Evolutionary conservation across 2,329 filamentous ascomycete genomes (phyloP).

Genomic region (Basipetospora chlamydospora): DNA sequence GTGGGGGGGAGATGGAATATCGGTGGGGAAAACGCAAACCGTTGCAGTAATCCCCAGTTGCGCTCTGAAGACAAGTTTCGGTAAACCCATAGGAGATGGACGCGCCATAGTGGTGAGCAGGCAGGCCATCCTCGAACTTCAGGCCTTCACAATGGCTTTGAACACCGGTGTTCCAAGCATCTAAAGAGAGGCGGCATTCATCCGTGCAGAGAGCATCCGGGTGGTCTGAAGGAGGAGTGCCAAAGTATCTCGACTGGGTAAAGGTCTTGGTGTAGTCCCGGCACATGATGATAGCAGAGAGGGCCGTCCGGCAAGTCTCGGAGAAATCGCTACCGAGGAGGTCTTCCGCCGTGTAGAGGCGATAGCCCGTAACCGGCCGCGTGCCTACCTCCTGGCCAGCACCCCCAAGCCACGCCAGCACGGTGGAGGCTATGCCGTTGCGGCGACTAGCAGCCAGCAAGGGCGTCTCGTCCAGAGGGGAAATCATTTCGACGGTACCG

Average conservation of each 20-base stretch:
- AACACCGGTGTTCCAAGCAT: background rate
- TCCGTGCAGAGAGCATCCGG: background rate
- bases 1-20: too few species aligned
- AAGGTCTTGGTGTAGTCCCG: background rate
- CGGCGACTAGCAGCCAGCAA: too few species aligned
- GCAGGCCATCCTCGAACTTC: background rate
- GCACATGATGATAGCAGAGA: background rate
- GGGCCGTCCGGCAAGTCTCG: background rate
- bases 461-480: background rate
- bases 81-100: background rate
- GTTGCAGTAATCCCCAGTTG: background rate
- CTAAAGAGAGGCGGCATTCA: background rate
- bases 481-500: conserved; percentile 7
- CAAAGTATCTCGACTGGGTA: background rate
- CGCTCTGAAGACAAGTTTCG: background rate
- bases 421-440: too few species aligned
- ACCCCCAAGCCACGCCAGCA: too few species aligned
- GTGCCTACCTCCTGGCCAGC: background rate
- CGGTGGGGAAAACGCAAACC: background rate
- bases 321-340: background rate
- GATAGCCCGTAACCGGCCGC: background rate
- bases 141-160: background rate
- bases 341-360: background rate
- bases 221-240: background rate
- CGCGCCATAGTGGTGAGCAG: background rate